Evolutionary conservation across 2,329 filamentous ascomycete genomes (phyloP), one percentile per base, ranked within the genome.

Genomic region (Xylaria arbuscula): DNA sequence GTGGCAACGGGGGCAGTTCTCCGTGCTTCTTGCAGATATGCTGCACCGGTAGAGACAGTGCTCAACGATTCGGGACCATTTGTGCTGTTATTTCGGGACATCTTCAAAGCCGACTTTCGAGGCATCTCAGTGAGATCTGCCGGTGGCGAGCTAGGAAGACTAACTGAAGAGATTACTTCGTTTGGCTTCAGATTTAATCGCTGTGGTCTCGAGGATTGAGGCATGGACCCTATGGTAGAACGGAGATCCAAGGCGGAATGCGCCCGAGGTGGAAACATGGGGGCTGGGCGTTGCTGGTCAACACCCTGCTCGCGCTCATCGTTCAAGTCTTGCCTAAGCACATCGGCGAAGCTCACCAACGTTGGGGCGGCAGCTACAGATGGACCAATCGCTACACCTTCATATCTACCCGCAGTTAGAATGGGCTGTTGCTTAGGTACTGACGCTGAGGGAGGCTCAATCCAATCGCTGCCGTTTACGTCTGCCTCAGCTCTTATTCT

Each of bases 181-280:
- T 66, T 74, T 45, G 67, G 63, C 68, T 72, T 78, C 72, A 73
- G 62, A 53, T 76, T 76, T 5, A 84, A 75, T 9, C 81, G 75
- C 48, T 82, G 81, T 47, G 83, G 80, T 48, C 79, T 81, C 4
- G 80, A 74, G n/a, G 79, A 73, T 1, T 82, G 80, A 22, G 79
- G 73, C 0, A 81, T 78, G 38, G 80, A 74, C 66, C 72, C 79
- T 15, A 78, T 72, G 8, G 58, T 48, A 4, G 76, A 74, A 42
- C 74, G 71, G 34, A 78, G 64, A 32, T 78, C 76, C 4, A 78
- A 61, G 19, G 76, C 75, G 1, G 76, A 78, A 42, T 77, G 76
- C 10, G 76, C 71, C 56, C 74, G 73, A 9, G 70, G 72, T 19
- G 72, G 72, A 11, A 75, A 57, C 56, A 56, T 24, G 9, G 57